Evolutionary conservation across 768 basidiomycete genomes (phyloP).

Genomic region (Hypholoma fasciculare): DNA sequence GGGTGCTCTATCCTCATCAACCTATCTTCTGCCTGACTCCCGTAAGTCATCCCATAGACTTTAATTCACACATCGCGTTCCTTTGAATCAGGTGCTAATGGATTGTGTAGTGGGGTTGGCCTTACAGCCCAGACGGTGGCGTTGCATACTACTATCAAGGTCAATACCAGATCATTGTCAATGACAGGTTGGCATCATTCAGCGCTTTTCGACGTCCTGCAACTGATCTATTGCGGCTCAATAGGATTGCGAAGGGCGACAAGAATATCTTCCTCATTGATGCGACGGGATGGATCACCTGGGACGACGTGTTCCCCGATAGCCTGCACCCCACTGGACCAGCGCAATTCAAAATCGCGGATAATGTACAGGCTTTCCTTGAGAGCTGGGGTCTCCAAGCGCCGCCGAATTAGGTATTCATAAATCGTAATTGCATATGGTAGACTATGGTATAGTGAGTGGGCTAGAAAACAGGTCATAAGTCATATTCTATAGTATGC

Average conservation of each 20-base stretch:
- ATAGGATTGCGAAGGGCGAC: slow-evolving; percentile 38
- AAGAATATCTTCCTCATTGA: slow-evolving; percentile 50
- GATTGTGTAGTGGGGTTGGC: slow-evolving; percentile 53
- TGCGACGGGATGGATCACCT: slow-evolving; percentile 57
- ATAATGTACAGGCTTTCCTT: slow-evolving; percentile 43
- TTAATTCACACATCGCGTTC: not conserved
- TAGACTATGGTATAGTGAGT: no score
- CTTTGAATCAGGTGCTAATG: not conserved
- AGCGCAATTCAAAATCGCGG: slow-evolving; percentile 48
- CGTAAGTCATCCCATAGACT: slow-evolving; percentile 24
- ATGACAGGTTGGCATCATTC: slow-evolving; percentile 17
- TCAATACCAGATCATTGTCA: slow-evolving; percentile 44
- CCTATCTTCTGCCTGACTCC: slow-evolving; percentile 56
- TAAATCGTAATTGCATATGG: no score
- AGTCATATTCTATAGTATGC: no score
- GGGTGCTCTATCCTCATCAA: slow-evolving; percentile 42
- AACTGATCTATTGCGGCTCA: no score
- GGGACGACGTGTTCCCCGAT: slow-evolving; percentile 47
- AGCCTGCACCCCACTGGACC: slow-evolving; percentile 48
- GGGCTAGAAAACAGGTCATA: no score
- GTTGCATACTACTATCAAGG: slow-evolving; percentile 47
- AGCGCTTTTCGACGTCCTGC: no score
- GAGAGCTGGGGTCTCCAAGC: slow-evolving; percentile 43
- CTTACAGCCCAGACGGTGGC: slow-evolving; percentile 40
- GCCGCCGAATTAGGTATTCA: not conserved